Evolutionary conservation across 108 stramenopile species (phyloP).

Genomic region (Thalassiosira profunda): DNA sequence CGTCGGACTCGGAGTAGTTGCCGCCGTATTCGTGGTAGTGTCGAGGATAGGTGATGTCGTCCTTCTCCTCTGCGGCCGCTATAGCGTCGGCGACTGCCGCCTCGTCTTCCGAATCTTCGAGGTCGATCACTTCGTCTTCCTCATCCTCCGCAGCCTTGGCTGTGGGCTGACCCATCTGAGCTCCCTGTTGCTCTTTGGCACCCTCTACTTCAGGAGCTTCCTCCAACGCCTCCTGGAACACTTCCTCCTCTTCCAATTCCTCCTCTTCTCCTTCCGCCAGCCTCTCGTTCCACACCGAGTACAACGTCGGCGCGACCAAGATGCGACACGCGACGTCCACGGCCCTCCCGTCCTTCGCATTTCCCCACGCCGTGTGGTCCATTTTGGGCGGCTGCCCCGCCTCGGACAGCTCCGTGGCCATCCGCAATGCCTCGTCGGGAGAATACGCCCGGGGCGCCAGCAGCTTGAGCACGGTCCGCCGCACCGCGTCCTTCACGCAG

Average conservation of each 20-base stretch:
- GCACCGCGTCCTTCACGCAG: constrained; percentile 43
- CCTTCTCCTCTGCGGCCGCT: background rate
- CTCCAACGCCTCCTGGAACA: background rate
- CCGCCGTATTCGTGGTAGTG: constrained; percentile 23
- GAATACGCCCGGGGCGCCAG: constrained; percentile 34
- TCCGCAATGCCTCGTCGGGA: constrained; percentile 21
- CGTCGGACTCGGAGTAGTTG: constrained; percentile 47
- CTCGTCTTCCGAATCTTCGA: constrained; percentile 6
- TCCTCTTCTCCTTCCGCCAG: background rate
- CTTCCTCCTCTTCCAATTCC: background rate
- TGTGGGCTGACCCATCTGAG: too few species aligned
- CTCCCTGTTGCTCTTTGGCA: background rate
- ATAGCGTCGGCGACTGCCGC: background rate
- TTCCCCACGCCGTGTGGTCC: background rate
- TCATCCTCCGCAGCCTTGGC: background rate
- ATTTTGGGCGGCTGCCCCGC: constrained; percentile 18
- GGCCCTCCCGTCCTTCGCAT: constrained; percentile 2
- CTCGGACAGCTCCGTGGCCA: constrained; percentile 35
- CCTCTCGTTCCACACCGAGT: constrained; percentile 7
- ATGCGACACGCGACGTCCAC: constrained; percentile 18
- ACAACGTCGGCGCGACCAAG: constrained; percentile 12
- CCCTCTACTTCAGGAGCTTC: background rate
- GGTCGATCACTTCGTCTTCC: constrained; percentile 9
- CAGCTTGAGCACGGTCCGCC: constrained; percentile 39
- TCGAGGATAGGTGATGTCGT: constrained; percentile 16